A percentile compares a stretch with the other conserved stretches of the same genome.
Conservation (phyloP, 371 early-diverging fungal genomes). For the Dichotomocladium elegans region DNA sequence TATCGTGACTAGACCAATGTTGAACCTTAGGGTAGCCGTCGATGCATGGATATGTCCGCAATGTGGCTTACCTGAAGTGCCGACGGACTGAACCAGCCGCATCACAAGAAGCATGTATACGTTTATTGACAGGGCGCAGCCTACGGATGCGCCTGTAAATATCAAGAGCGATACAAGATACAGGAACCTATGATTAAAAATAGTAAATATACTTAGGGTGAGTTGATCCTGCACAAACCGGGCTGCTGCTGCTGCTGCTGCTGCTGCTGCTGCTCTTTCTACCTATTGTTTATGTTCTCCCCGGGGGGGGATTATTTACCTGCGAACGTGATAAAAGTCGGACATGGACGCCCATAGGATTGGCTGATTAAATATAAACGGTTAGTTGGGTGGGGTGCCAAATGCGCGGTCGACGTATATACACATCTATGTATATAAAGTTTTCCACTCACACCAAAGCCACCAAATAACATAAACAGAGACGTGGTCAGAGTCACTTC, state of each 20-base stretch:
- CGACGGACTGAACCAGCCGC: conserved; percentile 62
- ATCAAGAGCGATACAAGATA: conserved; percentile 51
- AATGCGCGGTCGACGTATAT: too few species aligned
- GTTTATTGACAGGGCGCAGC: conserved; percentile 52
- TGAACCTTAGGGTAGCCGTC: too few species aligned
- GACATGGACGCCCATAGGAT: conserved; percentile 63
- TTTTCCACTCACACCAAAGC: conserved; percentile 28
- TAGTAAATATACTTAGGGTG: too few species aligned
- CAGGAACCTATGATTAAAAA: conserved; percentile 38
- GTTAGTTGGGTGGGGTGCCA: background rate
- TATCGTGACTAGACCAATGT: conserved; percentile 21
- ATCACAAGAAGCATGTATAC: conserved; percentile 51
- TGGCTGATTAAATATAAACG: conserved; percentile 19
- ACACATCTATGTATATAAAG: too few species aligned
- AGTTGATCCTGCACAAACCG: too few species aligned
- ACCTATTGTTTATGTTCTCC: too few species aligned
- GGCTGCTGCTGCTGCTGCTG: too few species aligned
- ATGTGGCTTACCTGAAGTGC: conserved; percentile 50
- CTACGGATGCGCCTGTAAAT: conserved; percentile 53
- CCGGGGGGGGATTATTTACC: conserved; percentile 5
- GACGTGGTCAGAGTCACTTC: conserved; percentile 46
- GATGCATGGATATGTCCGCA: too few species aligned
- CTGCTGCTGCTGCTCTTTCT: too few species aligned
- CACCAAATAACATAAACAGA: conserved; percentile 49
- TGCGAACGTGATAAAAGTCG: conserved; percentile 52